Percentiles rank a stretch among this genome's conserved stretches.
Conservation (phyloP, 176 grass and related monocot genomes). For the Triticum turgidum region DNA sequence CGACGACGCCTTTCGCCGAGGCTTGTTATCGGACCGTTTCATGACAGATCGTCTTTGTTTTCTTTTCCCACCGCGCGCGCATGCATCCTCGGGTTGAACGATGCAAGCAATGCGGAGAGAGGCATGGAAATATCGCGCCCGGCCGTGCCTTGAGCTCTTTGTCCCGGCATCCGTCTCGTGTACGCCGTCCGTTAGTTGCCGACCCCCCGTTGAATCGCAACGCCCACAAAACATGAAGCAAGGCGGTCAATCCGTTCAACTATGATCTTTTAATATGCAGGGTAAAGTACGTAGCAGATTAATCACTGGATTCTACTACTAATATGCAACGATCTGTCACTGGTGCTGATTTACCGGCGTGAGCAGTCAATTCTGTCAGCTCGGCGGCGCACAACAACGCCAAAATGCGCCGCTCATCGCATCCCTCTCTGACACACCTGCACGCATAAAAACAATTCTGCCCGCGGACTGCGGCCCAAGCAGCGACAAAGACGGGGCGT, state of each 20-base stretch:
- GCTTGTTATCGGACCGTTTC: background rate
- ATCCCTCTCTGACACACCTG: too few species aligned
- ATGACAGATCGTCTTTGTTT: background rate
- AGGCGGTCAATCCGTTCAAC: background rate
- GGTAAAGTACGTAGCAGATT: too few species aligned
- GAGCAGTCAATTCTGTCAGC: slow-evolving; percentile 21
- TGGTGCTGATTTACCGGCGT: background rate
- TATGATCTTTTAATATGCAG: too few species aligned
- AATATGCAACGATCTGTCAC: background rate
- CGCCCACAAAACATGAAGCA: background rate
- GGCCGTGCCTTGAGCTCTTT: too few species aligned
- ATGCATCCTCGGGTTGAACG: background rate
- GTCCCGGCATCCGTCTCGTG: background rate
- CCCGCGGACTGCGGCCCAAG: too few species aligned
- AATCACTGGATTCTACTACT: too few species aligned
- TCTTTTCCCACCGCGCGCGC: background rate
- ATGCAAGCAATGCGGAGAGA: slow-evolving; percentile 3
- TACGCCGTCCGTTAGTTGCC: background rate
- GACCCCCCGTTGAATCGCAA: background rate
- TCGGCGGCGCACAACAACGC: background rate
- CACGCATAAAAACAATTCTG: too few species aligned
- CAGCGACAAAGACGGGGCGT: too few species aligned
- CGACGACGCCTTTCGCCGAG: background rate
- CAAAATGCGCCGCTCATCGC: background rate
- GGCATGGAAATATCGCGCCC: background rate